Conservation (phyloP, 768 basidiomycete genomes). For the Hericium rajendrae region DNA sequence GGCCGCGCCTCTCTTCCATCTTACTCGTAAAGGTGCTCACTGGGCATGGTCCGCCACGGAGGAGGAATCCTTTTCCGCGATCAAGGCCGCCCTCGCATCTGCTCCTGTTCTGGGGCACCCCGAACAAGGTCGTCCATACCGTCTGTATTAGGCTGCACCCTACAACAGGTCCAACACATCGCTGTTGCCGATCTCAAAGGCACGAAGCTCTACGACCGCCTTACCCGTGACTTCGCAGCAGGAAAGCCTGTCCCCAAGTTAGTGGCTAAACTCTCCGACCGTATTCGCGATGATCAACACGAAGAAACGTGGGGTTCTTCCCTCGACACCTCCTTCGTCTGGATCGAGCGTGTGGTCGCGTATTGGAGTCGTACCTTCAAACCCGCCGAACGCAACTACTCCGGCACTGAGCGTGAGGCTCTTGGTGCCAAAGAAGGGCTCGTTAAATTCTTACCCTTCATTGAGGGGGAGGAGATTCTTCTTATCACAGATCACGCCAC, state of each 20-base stretch:
- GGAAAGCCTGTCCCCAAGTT: no score
- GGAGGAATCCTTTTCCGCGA: constrained; percentile 19
- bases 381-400: no score
- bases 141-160: constrained; percentile 22
- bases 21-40: constrained; percentile 20
- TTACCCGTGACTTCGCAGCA: no score
- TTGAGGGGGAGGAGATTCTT: no score
- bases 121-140: constrained; percentile 20
- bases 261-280: constrained; percentile 4
- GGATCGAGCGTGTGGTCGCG: no score
- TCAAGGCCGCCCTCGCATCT: constrained; percentile 21
- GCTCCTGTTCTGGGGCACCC: constrained; percentile 27
- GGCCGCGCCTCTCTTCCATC: constrained; percentile 24
- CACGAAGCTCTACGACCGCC: no score
- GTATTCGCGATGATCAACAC: constrained; percentile 12
- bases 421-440: no score
- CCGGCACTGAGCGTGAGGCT: no score
- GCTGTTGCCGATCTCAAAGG: no score
- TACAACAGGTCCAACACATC: constrained; percentile 11
- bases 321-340: no score
- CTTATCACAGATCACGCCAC: no score
- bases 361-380: constrained; percentile 12
- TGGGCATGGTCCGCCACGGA: constrained; percentile 20
- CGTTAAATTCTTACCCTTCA: constrained; percentile 16
- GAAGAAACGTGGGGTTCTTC: constrained; percentile 4